Conservation (phyloP, 1,284 basidiomycete genomes). For the Papiliotrema fonsecae region DNA sequence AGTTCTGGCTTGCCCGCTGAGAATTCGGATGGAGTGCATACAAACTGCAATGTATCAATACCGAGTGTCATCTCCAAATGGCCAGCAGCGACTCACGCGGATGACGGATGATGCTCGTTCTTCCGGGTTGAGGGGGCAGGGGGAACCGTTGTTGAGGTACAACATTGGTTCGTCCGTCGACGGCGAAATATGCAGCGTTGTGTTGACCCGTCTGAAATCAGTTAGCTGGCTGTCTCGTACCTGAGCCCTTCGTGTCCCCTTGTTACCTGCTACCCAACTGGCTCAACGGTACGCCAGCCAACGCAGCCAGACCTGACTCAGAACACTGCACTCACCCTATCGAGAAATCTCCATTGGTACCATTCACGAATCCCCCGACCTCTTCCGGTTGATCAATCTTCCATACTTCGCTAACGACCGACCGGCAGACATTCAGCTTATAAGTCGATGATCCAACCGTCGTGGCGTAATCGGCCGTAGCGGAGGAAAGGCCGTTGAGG, state of each 20-base stretch:
- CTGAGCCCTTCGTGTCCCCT: not conserved
- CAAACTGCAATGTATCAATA: conserved; percentile 26
- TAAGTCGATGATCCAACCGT: conserved; percentile 29
- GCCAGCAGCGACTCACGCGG: conserved; percentile 22
- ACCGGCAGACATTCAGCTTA: conserved; percentile 45
- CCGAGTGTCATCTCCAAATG: too few species aligned
- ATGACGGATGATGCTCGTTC: conserved; percentile 37
- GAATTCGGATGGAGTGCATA: conserved; percentile 41
- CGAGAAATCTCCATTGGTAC: conserved; percentile 36
- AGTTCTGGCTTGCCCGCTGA: conserved; percentile 37
- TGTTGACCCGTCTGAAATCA: conserved; percentile 21
- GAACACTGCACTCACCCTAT: conserved; percentile 30
- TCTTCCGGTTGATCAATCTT: conserved; percentile 36
- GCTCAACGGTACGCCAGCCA: not conserved
- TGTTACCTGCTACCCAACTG: too few species aligned
- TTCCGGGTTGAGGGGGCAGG: conserved; percentile 32
- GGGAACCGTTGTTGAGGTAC: conserved; percentile 33
- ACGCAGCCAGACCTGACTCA: not conserved
- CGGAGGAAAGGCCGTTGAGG: conserved; percentile 33
- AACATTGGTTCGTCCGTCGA: conserved; percentile 38
- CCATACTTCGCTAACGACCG: conserved; percentile 42
- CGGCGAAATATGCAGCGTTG: conserved; percentile 32
- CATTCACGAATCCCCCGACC: conserved; percentile 38
- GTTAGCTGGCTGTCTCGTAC: not conserved
- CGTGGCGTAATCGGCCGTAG: conserved; percentile 34